Base-by-base conservation (phyloP, 148 eudicot genomes). In the Rhododendron vialii region DNA sequence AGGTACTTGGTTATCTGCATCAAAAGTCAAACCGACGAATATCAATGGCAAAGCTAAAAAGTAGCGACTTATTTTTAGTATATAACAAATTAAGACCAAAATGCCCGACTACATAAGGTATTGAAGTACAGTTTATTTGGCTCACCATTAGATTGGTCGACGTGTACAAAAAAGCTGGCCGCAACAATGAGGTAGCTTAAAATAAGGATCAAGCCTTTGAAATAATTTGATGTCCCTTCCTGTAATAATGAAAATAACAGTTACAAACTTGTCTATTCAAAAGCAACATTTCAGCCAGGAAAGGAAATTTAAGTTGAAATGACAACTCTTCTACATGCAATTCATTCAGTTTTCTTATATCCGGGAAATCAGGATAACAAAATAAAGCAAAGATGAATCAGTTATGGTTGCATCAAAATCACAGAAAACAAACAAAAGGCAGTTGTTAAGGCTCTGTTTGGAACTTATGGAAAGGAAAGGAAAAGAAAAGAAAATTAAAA, bases 201-300 rank as follows among this genome's bases (percentile, higher is more conserved):
- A 87, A 96, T 93, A 81, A 96, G 99, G 98, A 96, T 95, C 92
- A 96, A 89, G 47, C 98, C 99, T 90, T 96, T 96, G 78, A 96
- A 95, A 89, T 94, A 96, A 91, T 96, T 96, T 86, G 98, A 94
- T 48, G 95, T 93, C 63, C 98, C 98, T 87, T 96, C 99, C 99
- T 95, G 97, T 85, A 91, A 30, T 71, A 71, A 71, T 30, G 20
- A 14, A 30, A 71, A 71, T 33, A 1, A 71, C 20, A 12, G 41
- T 71, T 13, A 71, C 20, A 33, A 71, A 12, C 36, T 14, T 71
- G 2, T 26, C 36, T 4, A 30, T 12, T 69, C 35, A 26, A 69
- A 30, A 26, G 75, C 18, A 69, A 28, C 35, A 28, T 69, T 69
- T 69, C 17, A 69, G 17, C 5, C 76, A 30, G 41, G 41, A 59